Evolutionary conservation across 164 flowering plant species (phyloP).

Genomic region (Piper longum): DNA sequence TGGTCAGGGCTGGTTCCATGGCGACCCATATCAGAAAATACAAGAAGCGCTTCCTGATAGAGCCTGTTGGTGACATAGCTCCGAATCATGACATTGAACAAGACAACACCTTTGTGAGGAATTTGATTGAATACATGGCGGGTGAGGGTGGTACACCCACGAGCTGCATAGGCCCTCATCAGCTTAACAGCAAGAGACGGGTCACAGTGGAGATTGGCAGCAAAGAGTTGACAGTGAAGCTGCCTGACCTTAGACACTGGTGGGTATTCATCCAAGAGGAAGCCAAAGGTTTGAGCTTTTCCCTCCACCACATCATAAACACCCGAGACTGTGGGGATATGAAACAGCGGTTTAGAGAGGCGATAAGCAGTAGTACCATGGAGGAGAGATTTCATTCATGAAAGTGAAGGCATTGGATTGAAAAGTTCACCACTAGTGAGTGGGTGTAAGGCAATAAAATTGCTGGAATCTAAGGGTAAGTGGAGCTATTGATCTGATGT

Average conservation of each 20-base stretch:
- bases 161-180: constrained; percentile 7
- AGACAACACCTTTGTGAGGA: constrained; percentile 4
- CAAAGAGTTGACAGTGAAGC: constrained; percentile 5
- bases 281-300: background rate
- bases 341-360: too few species aligned
- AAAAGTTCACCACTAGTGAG: too few species aligned
- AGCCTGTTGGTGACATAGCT: constrained; percentile 10
- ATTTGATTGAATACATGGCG: constrained; percentile 4
- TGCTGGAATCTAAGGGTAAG: too few species aligned
- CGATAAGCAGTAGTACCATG: too few species aligned
- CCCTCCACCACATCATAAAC: too few species aligned
- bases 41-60: constrained; percentile 5
- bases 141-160: constrained; percentile 2
- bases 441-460: too few species aligned
- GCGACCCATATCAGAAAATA: constrained; percentile 1
- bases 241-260: background rate
- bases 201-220: background rate
- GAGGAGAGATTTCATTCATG: too few species aligned
- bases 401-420: too few species aligned
- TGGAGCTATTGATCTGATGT: too few species aligned
- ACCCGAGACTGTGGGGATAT: too few species aligned
- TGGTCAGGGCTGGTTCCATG: constrained; percentile 5
- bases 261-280: constrained; percentile 6
- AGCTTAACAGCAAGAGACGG: constrained; percentile 8
- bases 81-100: constrained; percentile 12